phyloP scores from a whole-genome alignment of 164 flowering plant species.

The Sextonia rubra region DNA sequence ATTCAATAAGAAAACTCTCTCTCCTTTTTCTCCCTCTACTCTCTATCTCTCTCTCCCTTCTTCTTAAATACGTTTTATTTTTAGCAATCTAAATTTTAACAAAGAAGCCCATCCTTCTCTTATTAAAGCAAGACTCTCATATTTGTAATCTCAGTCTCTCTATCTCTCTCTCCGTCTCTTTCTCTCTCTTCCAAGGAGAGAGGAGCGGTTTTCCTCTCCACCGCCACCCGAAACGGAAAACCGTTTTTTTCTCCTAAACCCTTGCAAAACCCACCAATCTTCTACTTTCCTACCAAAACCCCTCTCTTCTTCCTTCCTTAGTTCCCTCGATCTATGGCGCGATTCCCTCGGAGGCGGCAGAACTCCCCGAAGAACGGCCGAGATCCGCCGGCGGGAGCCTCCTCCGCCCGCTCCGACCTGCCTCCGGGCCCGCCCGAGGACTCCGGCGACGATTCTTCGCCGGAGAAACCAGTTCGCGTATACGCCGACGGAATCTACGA shows the following conservation, averaged over 20 bases:
- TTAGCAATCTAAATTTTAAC: too few species aligned
- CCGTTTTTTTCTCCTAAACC: not conserved
- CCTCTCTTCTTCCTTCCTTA: not conserved
- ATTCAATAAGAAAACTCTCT: too few species aligned
- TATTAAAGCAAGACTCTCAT: too few species aligned
- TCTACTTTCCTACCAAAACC: not conserved
- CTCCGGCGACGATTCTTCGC: not conserved
- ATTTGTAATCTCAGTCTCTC: too few species aligned
- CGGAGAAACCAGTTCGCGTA: constrained; percentile 18
- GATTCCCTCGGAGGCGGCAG: constrained; percentile 7
- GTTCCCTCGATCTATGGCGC: not conserved
- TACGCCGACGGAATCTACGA: constrained; percentile 49
- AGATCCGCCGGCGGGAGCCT: not conserved
- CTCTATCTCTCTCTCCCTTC: too few species aligned
- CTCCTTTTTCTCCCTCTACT: too few species aligned
- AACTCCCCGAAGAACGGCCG: not conserved
- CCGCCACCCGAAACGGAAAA: not conserved
- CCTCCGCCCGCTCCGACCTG: not conserved
- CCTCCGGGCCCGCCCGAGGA: not conserved
- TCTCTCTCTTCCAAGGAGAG: not conserved
- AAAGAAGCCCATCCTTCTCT: too few species aligned
- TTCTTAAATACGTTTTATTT: too few species aligned
- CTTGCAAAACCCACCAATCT: not conserved
- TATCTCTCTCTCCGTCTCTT: too few species aligned
- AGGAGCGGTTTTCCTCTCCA: not conserved